phyloP scores from a whole-genome alignment of 2,329 filamentous ascomycete genomes.

The Clarireedia homoeocarpa region DNA sequence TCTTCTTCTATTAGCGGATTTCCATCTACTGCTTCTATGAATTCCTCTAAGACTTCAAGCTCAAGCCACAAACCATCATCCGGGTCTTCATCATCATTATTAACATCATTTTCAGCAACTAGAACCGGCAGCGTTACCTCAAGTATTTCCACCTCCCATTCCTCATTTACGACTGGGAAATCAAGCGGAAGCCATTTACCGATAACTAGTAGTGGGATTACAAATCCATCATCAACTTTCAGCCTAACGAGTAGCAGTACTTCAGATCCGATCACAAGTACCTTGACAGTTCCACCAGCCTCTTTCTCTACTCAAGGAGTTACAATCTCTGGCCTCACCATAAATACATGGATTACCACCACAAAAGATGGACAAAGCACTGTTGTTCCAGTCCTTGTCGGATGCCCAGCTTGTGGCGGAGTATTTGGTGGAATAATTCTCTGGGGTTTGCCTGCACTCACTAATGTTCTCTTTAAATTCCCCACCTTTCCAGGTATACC shows the following conservation, averaged over 20 bases:
- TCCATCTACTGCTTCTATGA: background rate
- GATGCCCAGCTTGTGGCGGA: background rate
- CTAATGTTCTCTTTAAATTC: background rate
- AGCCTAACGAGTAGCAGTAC: background rate
- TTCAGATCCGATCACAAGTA: background rate
- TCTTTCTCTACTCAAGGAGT: background rate
- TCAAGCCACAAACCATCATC: background rate
- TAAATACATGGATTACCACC: background rate
- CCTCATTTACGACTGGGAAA: background rate
- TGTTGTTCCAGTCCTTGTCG: background rate
- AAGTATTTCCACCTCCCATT: background rate
- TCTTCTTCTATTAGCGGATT: background rate
- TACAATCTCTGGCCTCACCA: background rate
- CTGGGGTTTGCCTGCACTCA: background rate
- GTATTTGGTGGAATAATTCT: background rate
- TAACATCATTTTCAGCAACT: background rate
- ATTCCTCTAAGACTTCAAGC: background rate
- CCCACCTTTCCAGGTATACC: background rate
- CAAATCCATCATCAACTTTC: background rate
- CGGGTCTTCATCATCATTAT: background rate
- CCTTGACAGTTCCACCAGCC: background rate
- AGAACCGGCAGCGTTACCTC: background rate
- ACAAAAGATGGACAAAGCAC: background rate
- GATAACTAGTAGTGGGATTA: background rate
- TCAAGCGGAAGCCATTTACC: background rate